These are phyloP conservation scores for Eucalyptus marginata DNA, from an alignment of 345 rosid species.

Conservation along the genomic window DNA sequence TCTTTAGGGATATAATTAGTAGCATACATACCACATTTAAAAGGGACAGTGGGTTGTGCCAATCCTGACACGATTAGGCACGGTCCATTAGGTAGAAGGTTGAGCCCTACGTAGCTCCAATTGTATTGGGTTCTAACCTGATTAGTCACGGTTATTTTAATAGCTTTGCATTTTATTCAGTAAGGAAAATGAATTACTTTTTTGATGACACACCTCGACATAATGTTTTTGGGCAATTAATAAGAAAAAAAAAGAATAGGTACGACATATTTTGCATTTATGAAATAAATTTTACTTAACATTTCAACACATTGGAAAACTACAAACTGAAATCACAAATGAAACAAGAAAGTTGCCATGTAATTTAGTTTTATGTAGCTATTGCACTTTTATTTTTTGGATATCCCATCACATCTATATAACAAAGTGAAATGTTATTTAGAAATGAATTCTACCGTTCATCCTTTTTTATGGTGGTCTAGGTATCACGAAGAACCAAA, in stretches of 20 bases:
- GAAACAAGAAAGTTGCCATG: background rate
- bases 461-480: background rate
- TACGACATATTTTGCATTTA: background rate
- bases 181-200: background rate
- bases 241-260: background rate
- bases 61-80: background rate
- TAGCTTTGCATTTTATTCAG: background rate
- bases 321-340: background rate
- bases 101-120: background rate
- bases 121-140: background rate
- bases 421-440: background rate
- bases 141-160: background rate
- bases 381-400: background rate
- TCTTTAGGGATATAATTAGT: background rate
- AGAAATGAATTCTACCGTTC: rapidly evolving
- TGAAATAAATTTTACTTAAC: background rate
- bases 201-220: background rate
- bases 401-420: background rate
- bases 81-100: background rate
- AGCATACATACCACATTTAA: background rate
- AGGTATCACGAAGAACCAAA: background rate
- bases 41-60: background rate
- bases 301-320: background rate
- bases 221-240: background rate
- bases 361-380: background rate